These are phyloP conservation scores for Aurinia saxatilis DNA, from an alignment of 345 rosid genomes.

Conservation along the genomic window DNA sequence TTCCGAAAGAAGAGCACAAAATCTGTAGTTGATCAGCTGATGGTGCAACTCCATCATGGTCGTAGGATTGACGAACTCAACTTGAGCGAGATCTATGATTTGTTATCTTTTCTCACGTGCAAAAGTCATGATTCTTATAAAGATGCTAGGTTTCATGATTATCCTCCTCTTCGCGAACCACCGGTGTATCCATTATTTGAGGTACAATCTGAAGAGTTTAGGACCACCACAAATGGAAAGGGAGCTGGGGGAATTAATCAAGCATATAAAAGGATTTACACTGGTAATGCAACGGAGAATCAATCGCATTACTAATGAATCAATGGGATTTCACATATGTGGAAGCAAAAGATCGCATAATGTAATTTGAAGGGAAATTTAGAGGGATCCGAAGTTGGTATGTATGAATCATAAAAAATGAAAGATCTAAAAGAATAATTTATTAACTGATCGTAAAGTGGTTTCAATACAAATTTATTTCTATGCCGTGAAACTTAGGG, in stretches of 20 bases:
- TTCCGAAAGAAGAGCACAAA: not conserved
- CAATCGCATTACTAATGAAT: conserved; percentile 4
- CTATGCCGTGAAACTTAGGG: no score
- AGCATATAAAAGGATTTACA: not conserved
- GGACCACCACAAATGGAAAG: not conserved
- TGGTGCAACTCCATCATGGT: not conserved
- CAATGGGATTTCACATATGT: not conserved
- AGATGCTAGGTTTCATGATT: not conserved
- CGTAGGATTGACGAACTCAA: not conserved
- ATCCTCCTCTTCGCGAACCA: conserved; percentile 1
- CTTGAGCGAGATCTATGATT: not conserved
- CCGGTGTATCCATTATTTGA: not conserved
- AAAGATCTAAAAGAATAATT: no score
- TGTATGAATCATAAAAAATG: no score
- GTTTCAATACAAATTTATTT: no score
- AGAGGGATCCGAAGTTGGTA: no score
- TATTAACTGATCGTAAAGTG: no score
- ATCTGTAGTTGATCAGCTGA: conserved; percentile 13
- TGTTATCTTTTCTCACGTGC: conserved; percentile 3
- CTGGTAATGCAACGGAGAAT: not conserved
- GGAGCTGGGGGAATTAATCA: not conserved
- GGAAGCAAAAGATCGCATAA: no score
- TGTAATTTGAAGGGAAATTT: no score
- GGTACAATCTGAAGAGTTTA: not conserved
- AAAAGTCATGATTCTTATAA: not conserved